Base-by-base conservation (phyloP, 306 rosid genomes). In the Vicia faba region DNA sequence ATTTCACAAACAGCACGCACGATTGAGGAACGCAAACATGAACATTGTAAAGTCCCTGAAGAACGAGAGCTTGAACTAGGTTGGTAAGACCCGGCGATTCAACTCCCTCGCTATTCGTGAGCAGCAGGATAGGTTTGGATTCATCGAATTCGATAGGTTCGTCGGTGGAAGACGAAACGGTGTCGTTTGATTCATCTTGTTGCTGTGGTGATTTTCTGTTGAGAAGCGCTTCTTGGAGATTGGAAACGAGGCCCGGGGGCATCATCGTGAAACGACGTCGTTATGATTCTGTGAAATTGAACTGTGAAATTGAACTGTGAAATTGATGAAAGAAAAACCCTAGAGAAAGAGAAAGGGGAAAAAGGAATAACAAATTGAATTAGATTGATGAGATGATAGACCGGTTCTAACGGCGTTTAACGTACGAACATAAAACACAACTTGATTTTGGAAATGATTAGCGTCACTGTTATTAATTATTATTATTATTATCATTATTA, bases 11-110 rank as follows among this genome's bases (percentile, higher is more conserved):
- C 44, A n/a, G 38, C 13, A 86, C 98, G 76, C 86, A 93, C 99
- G 90, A 90, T 83, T 93, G 97, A 71, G 99, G 99, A 86, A 90
- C 98, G 87, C 95, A 88, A 81, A 89, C 88, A 48, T 89, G 84
- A 76, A 93, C 96, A 84, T 85, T 85, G 90, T 85, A 90, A 10
- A 88, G 81, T 72, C 84, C 90, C 67, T 84, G 74, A 10, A 68
- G 75, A 64, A 89, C 90, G 44, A 93, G 91, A 75, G 96, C 97
- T 78, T 90, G 81, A 50, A 88, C 88, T 12, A 93, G 89, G 80
- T 26, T 80, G 2, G 81, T 81, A 41, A 93, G 87, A 20, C 99
- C 97, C 29, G 89, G 89, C 25, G 99, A 85, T 3, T 88, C 95
- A 69, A 93, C 60, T 55, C 95, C 99, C 55, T 90, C 92, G 59